Evolutionary conservation across 2,329 filamentous ascomycete species (phyloP), one percentile per base, ranked within the genome.

Genomic region (Colletotrichum magnum): DNA sequence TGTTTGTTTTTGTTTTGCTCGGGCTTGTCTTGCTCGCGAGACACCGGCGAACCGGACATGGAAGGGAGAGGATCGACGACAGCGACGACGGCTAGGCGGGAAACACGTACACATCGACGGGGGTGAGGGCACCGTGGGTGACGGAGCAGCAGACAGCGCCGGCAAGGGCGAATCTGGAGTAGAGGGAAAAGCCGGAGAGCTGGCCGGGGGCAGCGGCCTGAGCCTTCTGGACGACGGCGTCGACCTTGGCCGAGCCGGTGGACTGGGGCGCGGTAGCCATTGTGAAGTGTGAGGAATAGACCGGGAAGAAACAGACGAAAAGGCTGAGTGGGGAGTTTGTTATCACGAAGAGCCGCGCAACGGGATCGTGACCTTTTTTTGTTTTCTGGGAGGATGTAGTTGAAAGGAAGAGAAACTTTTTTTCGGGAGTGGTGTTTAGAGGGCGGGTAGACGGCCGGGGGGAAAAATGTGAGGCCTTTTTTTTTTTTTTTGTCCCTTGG

Each of bases 71-170:
- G 10, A 12, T n/a, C 16, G 12, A 41, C 15, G 12, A 28, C 1
- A 39, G 24, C 45, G 53, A 36, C 32, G 13, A 48, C 21, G 39
- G n/a, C 18, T 10, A 50, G 53, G 13, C 6, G 51, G 32, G 24
- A n/a, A 58, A 64, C 50, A 93, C 95, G 85, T 96, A 98, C 95
- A 99, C 96, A 93, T 99, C 96, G 84, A 99, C 94, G 80, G 96
- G 96, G 76, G 96, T 99, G 78, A 98, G 91, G 80, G 89, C 93
- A 84, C 95, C 96, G 90, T 99, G 96, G 81, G 96, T 99, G 86
- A 98, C 87, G 77, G 95, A 96, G 86, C 96, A 99, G 92, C 96
- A 98, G 88, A 98, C 87, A 78, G 96, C 96, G 86, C 96, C 96
- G 78, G 96, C 95, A 79, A 99, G 93, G 85, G 96, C 95, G 87